Evolutionary conservation across 371 early-diverging fungal genomes (phyloP), one percentile per base, ranked within the genome.

Genomic region (Circinella umbellata): DNA sequence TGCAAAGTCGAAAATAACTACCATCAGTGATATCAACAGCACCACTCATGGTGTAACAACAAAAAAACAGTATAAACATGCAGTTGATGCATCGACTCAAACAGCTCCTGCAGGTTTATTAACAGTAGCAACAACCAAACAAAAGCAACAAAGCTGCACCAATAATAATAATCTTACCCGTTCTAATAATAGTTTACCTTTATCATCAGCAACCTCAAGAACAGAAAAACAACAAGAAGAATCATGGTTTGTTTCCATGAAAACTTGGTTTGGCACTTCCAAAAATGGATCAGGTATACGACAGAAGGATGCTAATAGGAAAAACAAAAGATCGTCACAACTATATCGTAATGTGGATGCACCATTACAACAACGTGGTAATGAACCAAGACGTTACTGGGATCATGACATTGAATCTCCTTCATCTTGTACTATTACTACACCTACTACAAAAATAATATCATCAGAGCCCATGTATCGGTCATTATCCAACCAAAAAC

Each of bases 241-340:
- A 79, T 67, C 81, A 3, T 83, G 81, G 80, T 67, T 83, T 48
- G 61, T 75, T 7, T 81, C 84, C 6, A 79, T 83, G 47, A 83
- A 81, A 47, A 74, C 80, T 35, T 83, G 80, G 81, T 83, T 83
- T 73, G 78, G 77, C 9, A 48, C 27, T 36, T 48, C 61, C 18
- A 69, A 14, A 36, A 68, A 63, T 62, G 64, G 35, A 61, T 51
- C 62, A 47, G 61, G 61, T 53, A 57, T 39, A 46, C 69, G 68
- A 20, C 70, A 51, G n/a, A 8, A 51, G 5, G 15, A 17, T 14
- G 7, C 4, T 51, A n/a, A 17, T 14, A 51, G 15, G 15, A 8
- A 7, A 51, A 8, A 51, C 8, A 63, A 49, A 13, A 13, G 60
- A 3, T 5, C 48, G 11, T 64, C 65, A 1, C 46, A 49, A 38